Evolutionary conservation across 2,329 filamentous ascomycete species (phyloP).

Genomic region (Fusarium decemcellulare): DNA sequence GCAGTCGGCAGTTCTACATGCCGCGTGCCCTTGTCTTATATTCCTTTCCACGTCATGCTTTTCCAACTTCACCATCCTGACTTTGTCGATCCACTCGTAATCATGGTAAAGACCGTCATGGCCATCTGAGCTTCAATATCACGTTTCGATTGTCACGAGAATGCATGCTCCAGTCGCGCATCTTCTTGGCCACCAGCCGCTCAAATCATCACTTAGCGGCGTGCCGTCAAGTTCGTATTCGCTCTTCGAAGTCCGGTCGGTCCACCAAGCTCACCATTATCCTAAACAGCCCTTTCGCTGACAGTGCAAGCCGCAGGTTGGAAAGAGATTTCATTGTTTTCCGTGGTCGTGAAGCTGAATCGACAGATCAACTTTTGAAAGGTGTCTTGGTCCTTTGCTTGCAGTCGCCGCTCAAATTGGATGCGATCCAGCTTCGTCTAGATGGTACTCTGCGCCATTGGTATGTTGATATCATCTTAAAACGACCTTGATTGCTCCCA

Average conservation of each 20-base stretch:
- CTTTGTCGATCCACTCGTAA: not conserved
- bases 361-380: conserved; percentile 79
- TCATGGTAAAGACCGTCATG: not conserved
- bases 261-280: conserved; percentile 1
- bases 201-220: conserved; percentile 1
- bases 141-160: not conserved
- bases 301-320: conserved; percentile 63
- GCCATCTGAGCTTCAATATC: not conserved
- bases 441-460: conserved; percentile 75
- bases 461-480: conserved; percentile 61
- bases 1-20: not conserved
- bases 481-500: not conserved
- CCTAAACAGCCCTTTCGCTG: no score
- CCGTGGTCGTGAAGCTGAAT: conserved; percentile 79
- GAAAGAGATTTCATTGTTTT: conserved; percentile 85
- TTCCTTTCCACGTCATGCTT: not conserved
- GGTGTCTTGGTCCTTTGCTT: conserved; percentile 82
- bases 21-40: not conserved
- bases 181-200: not conserved
- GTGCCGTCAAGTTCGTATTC: conserved; percentile 12
- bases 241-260: conserved; percentile 68
- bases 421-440: conserved; percentile 79
- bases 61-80: no score
- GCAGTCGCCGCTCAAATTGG: conserved; percentile 75
- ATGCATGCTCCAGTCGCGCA: conserved; percentile 16